Evolutionary conservation across 306 rosid genomes (phyloP), one percentile per base, ranked within the genome.

Genomic region (Cicer pinnatifidum): DNA sequence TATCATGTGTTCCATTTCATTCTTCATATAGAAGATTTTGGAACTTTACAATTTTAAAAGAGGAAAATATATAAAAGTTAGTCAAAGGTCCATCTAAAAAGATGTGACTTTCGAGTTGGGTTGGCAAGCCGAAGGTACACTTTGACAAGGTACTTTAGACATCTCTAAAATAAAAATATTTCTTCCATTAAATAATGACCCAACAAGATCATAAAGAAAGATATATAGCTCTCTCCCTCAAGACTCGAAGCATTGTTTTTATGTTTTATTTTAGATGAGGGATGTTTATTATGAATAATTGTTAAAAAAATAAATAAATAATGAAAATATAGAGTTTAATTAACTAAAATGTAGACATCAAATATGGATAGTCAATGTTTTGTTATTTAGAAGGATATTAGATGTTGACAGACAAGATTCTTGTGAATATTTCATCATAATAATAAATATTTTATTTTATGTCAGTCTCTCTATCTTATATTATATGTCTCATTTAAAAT

Each of bases 21-120:
- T 44, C 13, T 53, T 43, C 11, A 8, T 15, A 39, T 58, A 73
- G 77, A 75, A 83, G 75, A 51, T 70, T 78, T 81, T 62, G 68
- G 76, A 77, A 77, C 75, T 73, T 70, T 73, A 20, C 41, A 52
- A 82, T 45, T 72, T 69, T 73, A 71, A 85, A 84, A 61, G 74
- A 68, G 60, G 11, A 20, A 54, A 57, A n/a, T 2, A 23, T 20
- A 75, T 56, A 80, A 86, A 85, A 79, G 79, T 71, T 81, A 78
- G 96, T 92, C 97, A 86, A 86, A 89, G 84, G 73, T 69, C 67
- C 82, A 45, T 84, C 73, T 86, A 44, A 84, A 92, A 89, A 86
- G 93, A 83, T 66, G 87, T 64, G 73, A 83, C 73, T 69, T 75
- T 35, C 15, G 53, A 75, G 72, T 52, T 61, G 72, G 76, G 80